phyloP scores from a whole-genome alignment of 192 early-diverging fungal genomes.

The Cetraspora pellucida region DNA sequence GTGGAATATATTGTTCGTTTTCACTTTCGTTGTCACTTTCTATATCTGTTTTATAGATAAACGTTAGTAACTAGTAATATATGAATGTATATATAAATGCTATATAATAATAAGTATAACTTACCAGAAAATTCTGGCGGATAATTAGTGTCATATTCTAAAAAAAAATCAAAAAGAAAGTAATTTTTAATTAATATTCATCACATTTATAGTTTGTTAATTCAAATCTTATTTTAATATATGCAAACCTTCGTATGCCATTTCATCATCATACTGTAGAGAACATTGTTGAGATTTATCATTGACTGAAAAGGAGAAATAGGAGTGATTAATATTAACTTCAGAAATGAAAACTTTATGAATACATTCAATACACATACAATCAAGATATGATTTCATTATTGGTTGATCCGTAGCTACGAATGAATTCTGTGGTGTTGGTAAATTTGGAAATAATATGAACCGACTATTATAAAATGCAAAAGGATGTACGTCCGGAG shows the following conservation, averaged over 20 bases:
- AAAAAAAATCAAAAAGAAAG: no score
- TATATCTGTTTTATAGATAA: no score
- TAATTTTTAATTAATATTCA: no score
- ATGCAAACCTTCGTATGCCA: slow-evolving; percentile 2
- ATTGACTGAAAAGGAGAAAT: background rate
- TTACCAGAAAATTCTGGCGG: slow-evolving; percentile 21
- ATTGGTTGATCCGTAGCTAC: background rate
- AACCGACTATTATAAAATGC: slow-evolving; percentile 29
- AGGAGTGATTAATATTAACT: background rate
- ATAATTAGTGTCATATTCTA: slow-evolving; percentile 24
- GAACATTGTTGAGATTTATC: background rate
- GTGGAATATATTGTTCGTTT: slow-evolving; percentile 6
- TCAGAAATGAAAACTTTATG: background rate
- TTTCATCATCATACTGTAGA: background rate
- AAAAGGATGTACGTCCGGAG: slow-evolving; percentile 22
- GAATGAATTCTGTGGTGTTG: background rate
- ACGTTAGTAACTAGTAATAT: no score
- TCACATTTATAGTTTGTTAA: no score
- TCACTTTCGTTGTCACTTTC: slow-evolving; percentile 17
- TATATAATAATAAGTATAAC: no score
- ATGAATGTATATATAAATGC: no score
- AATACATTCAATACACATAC: background rate
- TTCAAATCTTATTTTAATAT: background rate
- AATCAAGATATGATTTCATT: background rate
- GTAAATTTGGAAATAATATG: slow-evolving; percentile 27